These are phyloP conservation scores for Dipodascopsis tothii DNA, from an alignment of 805 yeast species.

Conservation along the genomic window DNA sequence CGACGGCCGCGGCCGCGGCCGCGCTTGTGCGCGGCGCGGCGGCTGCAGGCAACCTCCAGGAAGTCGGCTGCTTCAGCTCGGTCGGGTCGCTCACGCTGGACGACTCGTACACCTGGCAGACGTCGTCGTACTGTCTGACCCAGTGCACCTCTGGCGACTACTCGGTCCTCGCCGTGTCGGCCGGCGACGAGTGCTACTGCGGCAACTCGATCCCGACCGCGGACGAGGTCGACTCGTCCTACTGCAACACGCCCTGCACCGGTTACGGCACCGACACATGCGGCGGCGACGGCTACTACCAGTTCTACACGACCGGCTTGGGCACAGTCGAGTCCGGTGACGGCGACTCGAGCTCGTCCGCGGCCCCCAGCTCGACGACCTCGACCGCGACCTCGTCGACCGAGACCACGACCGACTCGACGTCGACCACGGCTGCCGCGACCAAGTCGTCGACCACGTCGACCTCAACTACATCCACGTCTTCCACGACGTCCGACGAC, in stretches of 20 bases:
- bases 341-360: slow-evolving; percentile 14
- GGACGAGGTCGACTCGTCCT: slow-evolving; percentile 24
- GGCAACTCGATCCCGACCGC: slow-evolving; percentile 42
- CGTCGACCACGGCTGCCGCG: no score
- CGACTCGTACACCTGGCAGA: slow-evolving; percentile 52
- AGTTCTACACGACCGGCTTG: slow-evolving; percentile 27
- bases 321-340: slow-evolving; percentile 16
- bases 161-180: slow-evolving; percentile 41
- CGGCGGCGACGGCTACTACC: slow-evolving; percentile 41
- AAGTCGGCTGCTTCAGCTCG: slow-evolving; percentile 38
- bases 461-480: slow-evolving; percentile 21
- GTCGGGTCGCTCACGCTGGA: slow-evolving; percentile 34
- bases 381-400: slow-evolving; percentile 29
- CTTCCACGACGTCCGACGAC: slow-evolving; percentile 23
- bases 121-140: slow-evolving; percentile 48
- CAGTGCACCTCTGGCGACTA: slow-evolving; percentile 43
- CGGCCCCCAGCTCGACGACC: slow-evolving; percentile 11
- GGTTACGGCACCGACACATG: slow-evolving; percentile 61
- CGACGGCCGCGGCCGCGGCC: no score
- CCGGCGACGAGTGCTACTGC: slow-evolving; percentile 59
- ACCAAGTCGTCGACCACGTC: slow-evolving; percentile 27
- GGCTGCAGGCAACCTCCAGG: slow-evolving; percentile 3
- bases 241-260: slow-evolving; percentile 44
- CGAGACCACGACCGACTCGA: no score
- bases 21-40: slow-evolving; percentile 1